Conservation (phyloP, 73 alveolate species). For the Durusdinium trenchii region DNA sequence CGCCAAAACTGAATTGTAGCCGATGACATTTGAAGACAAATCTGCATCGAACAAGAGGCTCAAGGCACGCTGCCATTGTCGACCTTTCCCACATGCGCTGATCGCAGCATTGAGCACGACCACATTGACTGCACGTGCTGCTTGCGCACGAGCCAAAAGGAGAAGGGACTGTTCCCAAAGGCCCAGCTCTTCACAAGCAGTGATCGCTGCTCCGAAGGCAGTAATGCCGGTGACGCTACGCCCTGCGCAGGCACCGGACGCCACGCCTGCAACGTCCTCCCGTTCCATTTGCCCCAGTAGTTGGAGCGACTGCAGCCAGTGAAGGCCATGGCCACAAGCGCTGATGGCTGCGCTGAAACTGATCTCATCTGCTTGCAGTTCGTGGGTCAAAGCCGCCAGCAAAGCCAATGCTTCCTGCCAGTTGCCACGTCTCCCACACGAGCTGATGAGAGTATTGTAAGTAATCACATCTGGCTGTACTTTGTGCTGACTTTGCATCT, state of each 20-base stretch:
- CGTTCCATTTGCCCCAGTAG: slow-evolving; percentile 8
- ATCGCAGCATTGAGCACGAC: slow-evolving; percentile 47
- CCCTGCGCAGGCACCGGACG: no score
- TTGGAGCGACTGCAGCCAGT: not conserved
- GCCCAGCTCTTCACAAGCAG: slow-evolving; percentile 53
- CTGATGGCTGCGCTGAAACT: slow-evolving; percentile 48
- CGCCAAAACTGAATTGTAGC: slow-evolving; percentile 13
- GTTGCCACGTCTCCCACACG: slow-evolving; percentile 32
- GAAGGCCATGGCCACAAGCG: slow-evolving; percentile 39
- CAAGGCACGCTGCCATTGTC: slow-evolving; percentile 30
- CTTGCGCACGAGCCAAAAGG: not conserved
- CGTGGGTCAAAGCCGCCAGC: not conserved
- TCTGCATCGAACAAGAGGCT: not conserved
- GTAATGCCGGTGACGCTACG: not conserved
- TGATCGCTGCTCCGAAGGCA: slow-evolving; percentile 75
- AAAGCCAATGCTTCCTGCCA: not conserved
- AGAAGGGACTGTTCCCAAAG: not conserved
- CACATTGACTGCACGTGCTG: not conserved
- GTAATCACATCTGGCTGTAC: slow-evolving; percentile 33
- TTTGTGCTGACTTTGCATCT: not conserved
- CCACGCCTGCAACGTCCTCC: not conserved
- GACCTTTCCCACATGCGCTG: slow-evolving; percentile 40
- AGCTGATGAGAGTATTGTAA: slow-evolving; percentile 58
- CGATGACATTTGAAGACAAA: not conserved
- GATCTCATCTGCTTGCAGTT: slow-evolving; percentile 11